Conservation (phyloP, 352 stramenopile genomes). For the Phytophthora megakarya region DNA sequence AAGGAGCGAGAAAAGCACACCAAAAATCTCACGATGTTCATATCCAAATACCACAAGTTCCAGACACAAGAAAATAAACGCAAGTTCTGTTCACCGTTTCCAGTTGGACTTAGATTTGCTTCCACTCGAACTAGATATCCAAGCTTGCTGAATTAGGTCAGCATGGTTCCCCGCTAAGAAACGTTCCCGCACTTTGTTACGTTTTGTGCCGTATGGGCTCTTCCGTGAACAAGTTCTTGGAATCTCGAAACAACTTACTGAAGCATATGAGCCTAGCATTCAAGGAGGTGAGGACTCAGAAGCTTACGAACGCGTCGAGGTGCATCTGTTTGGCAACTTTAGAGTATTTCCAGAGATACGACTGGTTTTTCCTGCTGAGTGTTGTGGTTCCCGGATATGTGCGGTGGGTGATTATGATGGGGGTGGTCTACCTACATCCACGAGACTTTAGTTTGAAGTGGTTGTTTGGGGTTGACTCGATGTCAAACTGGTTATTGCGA, state of each 20-base stretch:
- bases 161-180: slow-evolving; percentile 67
- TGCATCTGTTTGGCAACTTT: slow-evolving; percentile 71
- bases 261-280: slow-evolving; percentile 25
- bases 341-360: slow-evolving; percentile 83
- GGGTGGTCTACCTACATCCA: slow-evolving; percentile 61
- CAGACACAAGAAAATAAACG: slow-evolving; percentile 54
- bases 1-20: slow-evolving; percentile 63
- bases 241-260: slow-evolving; percentile 36
- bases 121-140: slow-evolving; percentile 1
- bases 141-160: slow-evolving; percentile 29
- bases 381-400: slow-evolving; percentile 81
- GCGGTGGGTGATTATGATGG: slow-evolving; percentile 74
- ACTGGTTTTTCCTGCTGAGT: slow-evolving; percentile 81
- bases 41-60: slow-evolving; percentile 78
- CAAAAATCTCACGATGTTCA: slow-evolving; percentile 67
- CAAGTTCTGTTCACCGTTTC: slow-evolving; percentile 34
- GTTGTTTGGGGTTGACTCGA: slow-evolving; percentile 33
- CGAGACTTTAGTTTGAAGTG: slow-evolving; percentile 34
- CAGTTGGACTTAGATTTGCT: slow-evolving; percentile 12
- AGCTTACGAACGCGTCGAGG: slow-evolving; percentile 40
- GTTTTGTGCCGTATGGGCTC: slow-evolving; percentile 57
- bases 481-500: slow-evolving; percentile 24
- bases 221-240: slow-evolving; percentile 51
- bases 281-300: slow-evolving; percentile 10
- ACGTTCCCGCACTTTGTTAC: slow-evolving; percentile 56